Base-by-base conservation (phyloP, 2,329 filamentous ascomycete genomes). In the Penicillium sp. region DNA sequence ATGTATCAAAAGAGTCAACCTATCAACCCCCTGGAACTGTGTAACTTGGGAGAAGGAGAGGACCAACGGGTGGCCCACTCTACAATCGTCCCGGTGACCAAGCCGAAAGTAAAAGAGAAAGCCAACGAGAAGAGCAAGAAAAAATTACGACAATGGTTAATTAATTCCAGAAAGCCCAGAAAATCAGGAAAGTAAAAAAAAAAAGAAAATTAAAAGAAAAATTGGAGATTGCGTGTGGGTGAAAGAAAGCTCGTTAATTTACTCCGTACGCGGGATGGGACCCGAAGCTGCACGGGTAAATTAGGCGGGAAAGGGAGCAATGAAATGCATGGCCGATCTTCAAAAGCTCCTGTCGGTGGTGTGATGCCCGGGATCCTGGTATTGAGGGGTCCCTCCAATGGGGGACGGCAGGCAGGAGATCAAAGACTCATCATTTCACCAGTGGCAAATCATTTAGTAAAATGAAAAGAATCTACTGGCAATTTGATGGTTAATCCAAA, bases 211-310 rank as follows among this genome's bases (percentile, higher is more conserved):
- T 5, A 39, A 39, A 23, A 24, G 3, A 52, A 19, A 48, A 45
- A 45, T 31, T 29, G 8, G 13, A 2, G 14, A 42, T 42, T 42
- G 19, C 37, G 19, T 40, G 14, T 11, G 19, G 24, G 11, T 28
- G 21, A 28, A 34, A 48, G 33, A 55, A 44, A 29, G 51, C 29
- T 39, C 23, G 49, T 40, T 56, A 54, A 51, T 59, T 54, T 53
- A 36, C 24, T 28, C 24, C 24, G 24, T 28, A 28, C 36, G 44
- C 47, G 60, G 61, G 52, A 58, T 21, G 39, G 48, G 44, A 59
- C 44, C 60, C 61, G 58, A 64, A 28, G 42, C 50, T 56, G 53
- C 48, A 58, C 58, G 51, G 61, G 58, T 55, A 55, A 61, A 61
- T 64, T 64, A 62, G 61, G 59, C 55, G 21, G 19, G 37, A 14